Conservation (phyloP, 2,329 filamentous ascomycete genomes). For the Berkeleyomyces basicola region DNA sequence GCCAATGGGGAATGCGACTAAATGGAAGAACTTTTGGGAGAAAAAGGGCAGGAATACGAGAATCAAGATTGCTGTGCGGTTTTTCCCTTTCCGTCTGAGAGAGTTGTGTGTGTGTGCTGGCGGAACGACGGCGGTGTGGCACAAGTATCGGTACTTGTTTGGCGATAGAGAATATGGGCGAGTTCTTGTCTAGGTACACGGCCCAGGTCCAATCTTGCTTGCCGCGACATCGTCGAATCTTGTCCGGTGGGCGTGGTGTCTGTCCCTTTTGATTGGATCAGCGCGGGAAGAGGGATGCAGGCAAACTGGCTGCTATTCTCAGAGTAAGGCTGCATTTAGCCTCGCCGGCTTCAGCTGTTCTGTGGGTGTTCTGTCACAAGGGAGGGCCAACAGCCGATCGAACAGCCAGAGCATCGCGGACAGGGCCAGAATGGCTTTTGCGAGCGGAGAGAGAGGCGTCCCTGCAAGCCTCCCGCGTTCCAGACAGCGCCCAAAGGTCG, state of each 20-base stretch:
- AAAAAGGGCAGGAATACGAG: neutral
- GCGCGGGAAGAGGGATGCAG: neutral
- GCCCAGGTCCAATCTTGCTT: neutral
- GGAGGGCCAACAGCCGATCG: neutral
- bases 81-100: neutral
- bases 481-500: no score
- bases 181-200: neutral
- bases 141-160: neutral
- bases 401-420: neutral
- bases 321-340: neutral
- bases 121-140: neutral
- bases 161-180: neutral
- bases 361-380: slow-evolving; percentile 2
- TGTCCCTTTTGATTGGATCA: neutral
- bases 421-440: neutral
- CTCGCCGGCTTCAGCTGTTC: neutral
- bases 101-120: neutral
- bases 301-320: no score
- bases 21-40: neutral
- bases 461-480: neutral
- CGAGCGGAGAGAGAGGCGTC: neutral
- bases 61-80: neutral
- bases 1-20: neutral
- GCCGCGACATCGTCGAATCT: neutral
- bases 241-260: neutral